Base-by-base conservation (phyloP, 768 basidiomycete species). In the Lactarius tabidus region DNA sequence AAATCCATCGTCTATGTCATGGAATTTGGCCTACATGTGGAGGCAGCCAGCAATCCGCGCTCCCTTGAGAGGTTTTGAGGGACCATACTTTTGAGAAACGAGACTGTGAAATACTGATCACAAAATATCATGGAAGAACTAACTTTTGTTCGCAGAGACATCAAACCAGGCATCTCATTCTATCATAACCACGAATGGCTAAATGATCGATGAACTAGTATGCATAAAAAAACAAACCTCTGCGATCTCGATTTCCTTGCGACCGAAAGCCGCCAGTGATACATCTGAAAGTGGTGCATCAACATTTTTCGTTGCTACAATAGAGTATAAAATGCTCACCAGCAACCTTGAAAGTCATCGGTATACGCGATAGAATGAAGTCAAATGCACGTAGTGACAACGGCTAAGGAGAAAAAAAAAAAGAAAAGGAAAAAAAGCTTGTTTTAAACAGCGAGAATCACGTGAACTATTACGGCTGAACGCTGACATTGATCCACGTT, bases 211-310 rank as follows among this genome's bases (percentile, higher is more conserved):
- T 59, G 63, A 58, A 69, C 66, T 67, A 59, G 39, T 12, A 23
- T 17, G n/a, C 9, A 57, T 28, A 63, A 53, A 59, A 69, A 48
- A 71, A 63, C 76, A 71, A 77, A 96, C 95, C 89, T 99, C 96
- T 69, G 96, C 96, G 78, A 99, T 91, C 81, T 96, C 89, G 73
- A 99, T 93, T 82, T 99, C 96, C 83, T 99, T 99, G 83, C 96
- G 94, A 79, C 96, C 94, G 80, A 98, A 99, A 66, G 96, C 96
- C 75, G 97, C 97, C 75, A 99, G 92, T 73, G 95, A 98, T 73
- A 96, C 81, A 75, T 94, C 94, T 93, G 61, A 53, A 12, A 59
- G 61, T 38, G 45, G 38, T 48, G 45, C 18, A 36, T 38, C 64
- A 31, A 73, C 68, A 66, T 67, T 62, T 36, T 31, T 48, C 29